Evolutionary conservation across 2,329 filamentous ascomycete species (phyloP).

Genomic region (Aplosporella prunicola): DNA sequence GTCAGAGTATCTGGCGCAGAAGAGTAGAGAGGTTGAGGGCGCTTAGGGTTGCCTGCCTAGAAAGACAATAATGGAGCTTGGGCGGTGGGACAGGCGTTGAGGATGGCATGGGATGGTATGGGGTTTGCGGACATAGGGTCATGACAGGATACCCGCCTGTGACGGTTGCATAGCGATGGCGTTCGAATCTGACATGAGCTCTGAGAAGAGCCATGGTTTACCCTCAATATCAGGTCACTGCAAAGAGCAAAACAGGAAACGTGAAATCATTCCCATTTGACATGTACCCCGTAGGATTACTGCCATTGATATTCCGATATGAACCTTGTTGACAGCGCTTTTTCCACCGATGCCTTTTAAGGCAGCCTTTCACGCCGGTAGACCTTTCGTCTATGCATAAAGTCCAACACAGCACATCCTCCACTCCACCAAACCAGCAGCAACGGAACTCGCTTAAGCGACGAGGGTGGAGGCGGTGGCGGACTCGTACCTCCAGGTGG

Average conservation of each 20-base stretch:
- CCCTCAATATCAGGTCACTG: conserved; percentile 2
- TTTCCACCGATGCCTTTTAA: conserved; percentile 1
- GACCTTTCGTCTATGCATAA: neutral
- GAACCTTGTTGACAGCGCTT: conserved; percentile 2
- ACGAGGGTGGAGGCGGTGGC: conserved; percentile 92
- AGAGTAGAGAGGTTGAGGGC: conserved; percentile 41
- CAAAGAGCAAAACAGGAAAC: neutral
- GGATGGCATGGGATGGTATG: neutral
- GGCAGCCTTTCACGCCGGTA: conserved; percentile 1
- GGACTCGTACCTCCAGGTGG: conserved; percentile 98
- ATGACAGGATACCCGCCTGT: conserved; percentile 4
- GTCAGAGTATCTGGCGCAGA: conserved; percentile 37
- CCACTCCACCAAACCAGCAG: conserved; percentile 1
- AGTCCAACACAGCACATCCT: conserved; percentile 1
- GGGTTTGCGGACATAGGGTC: neutral
- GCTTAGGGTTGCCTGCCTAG: no score
- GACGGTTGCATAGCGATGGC: conserved; percentile 12
- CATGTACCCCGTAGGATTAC: conserved; percentile 2
- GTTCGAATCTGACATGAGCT: conserved; percentile 8
- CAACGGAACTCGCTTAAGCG: conserved; percentile 51
- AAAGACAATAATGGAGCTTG: neutral
- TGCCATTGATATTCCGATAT: conserved; percentile 2
- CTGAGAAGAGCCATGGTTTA: neutral
- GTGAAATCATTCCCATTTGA: conserved; percentile 8
- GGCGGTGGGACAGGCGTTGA: neutral